These are phyloP conservation scores for Crithidia sp. DNA, from an alignment of 208 protist genomes.

Conservation along the genomic window DNA sequence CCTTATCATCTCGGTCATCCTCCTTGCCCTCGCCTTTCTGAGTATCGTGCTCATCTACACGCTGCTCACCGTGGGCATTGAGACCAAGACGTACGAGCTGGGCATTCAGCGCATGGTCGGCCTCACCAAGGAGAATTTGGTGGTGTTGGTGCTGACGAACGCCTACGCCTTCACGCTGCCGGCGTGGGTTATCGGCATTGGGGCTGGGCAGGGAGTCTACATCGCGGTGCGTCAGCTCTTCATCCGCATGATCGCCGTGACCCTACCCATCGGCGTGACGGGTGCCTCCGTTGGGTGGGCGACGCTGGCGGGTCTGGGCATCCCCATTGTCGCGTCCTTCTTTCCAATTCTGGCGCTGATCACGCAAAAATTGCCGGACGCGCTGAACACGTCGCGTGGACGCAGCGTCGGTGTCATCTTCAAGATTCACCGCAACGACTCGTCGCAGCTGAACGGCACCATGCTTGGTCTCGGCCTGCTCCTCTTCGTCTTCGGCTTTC, in stretches of 20 bases:
- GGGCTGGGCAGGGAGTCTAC: slow-evolving; percentile 62
- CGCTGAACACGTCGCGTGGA: slow-evolving; percentile 77
- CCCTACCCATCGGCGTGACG: slow-evolving; percentile 44
- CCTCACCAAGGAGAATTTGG: slow-evolving; percentile 57
- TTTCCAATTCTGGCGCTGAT: slow-evolving; percentile 90
- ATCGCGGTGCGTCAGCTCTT: slow-evolving; percentile 45
- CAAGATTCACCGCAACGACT: slow-evolving; percentile 57
- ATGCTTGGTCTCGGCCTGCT: slow-evolving; percentile 63
- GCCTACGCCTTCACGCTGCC: slow-evolving; percentile 84
- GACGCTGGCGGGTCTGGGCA: slow-evolving; percentile 76
- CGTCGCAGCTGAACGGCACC: slow-evolving; percentile 30
- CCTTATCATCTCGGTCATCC: slow-evolving; percentile 92
- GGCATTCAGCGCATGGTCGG: slow-evolving; percentile 94
- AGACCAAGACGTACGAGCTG: slow-evolving; percentile 94
- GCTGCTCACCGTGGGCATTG: slow-evolving; percentile 92
- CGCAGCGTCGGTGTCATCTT: slow-evolving; percentile 71
- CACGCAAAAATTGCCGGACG: slow-evolving; percentile 80
- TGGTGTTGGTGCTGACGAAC: slow-evolving; percentile 64
- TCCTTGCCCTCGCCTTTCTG: slow-evolving; percentile 83
- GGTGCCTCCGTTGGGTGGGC: slow-evolving; percentile 62
- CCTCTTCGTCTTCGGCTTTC: slow-evolving; percentile 74
- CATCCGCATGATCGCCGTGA: slow-evolving; percentile 41
- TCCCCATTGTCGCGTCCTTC: slow-evolving; percentile 88
- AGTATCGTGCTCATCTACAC: slow-evolving; percentile 95
- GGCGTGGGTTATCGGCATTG: slow-evolving; percentile 76